Evolutionary conservation across 139 green algal species (phyloP).

Genomic region (Nannochloris sp.): DNA sequence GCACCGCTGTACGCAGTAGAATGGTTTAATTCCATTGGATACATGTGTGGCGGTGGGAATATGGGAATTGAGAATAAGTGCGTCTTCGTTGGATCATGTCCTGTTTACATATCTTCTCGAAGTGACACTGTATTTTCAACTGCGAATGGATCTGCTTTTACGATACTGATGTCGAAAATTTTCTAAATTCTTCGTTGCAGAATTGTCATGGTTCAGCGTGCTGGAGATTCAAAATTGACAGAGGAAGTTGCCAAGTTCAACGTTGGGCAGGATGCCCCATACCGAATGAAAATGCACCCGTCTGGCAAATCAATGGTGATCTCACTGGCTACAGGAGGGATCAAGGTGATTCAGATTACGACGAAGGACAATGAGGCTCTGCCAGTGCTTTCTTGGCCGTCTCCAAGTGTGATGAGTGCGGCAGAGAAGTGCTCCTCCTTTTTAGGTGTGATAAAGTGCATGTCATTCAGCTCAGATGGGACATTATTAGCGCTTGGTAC

Average conservation of each 20-base stretch:
- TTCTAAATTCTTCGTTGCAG: constrained; percentile 8
- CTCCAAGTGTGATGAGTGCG: background rate
- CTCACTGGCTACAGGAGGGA: constrained; percentile 17
- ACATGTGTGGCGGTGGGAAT: constrained; percentile 38
- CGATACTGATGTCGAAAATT: too few species aligned
- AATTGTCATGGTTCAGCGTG: constrained; percentile 13
- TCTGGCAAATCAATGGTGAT: constrained; percentile 15
- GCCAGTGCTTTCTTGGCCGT: background rate
- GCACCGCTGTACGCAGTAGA: constrained; percentile 2
- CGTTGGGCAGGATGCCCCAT: constrained; percentile 19
- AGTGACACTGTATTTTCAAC: background rate
- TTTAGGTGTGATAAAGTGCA: constrained; percentile 24
- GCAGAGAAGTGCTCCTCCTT: background rate
- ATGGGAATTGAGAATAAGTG: constrained; percentile 49
- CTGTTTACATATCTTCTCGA: background rate
- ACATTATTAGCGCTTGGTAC: constrained; percentile 27
- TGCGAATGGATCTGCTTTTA: background rate
- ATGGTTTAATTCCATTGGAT: constrained; percentile 16
- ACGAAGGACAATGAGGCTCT: background rate
- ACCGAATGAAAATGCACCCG: constrained; percentile 29
- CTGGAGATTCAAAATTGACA: constrained; percentile 6
- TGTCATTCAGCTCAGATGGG: constrained; percentile 29
- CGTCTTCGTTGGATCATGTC: background rate
- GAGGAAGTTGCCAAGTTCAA: constrained; percentile 30
- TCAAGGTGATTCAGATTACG: constrained; percentile 21